phyloP scores from a whole-genome alignment of 2,329 filamentous ascomycete genomes.

The Fusarium metavorans region DNA sequence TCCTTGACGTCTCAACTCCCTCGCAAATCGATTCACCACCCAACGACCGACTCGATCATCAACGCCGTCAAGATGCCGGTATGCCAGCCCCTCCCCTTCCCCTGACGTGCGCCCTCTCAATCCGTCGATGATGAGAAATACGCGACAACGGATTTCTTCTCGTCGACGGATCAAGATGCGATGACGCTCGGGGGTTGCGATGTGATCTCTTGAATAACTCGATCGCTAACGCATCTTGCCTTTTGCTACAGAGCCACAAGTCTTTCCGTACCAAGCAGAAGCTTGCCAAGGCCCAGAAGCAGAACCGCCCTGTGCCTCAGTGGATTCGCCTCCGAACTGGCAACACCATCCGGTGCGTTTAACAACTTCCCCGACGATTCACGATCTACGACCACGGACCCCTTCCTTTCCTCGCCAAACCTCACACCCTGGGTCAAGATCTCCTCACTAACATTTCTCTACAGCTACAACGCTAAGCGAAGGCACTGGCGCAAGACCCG shows the following conservation, averaged over 20 bases:
- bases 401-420: neutral
- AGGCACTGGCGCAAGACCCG: slow-evolving; percentile 99
- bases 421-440: neutral
- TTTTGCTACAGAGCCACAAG: slow-evolving; percentile 88
- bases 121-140: slow-evolving; percentile 17
- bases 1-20: slow-evolving; percentile 47
- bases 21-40: slow-evolving; percentile 49
- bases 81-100: slow-evolving; percentile 42
- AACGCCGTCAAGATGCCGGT: slow-evolving; percentile 58
- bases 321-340: slow-evolving; percentile 98
- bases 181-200: slow-evolving; percentile 13
- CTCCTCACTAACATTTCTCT: slow-evolving; percentile 24
- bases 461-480: slow-evolving; percentile 99
- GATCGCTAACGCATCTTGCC: slow-evolving; percentile 42
- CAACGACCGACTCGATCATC: slow-evolving; percentile 53
- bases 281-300: slow-evolving; percentile 99
- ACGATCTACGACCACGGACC: slow-evolving; percentile 7
- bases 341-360: slow-evolving; percentile 98
- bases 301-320: slow-evolving; percentile 99
- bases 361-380: slow-evolving; percentile 4
- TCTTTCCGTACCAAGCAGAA: slow-evolving; percentile 99
- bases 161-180: slow-evolving; percentile 17
- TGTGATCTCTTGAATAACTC: slow-evolving; percentile 6
- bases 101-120: slow-evolving; percentile 19
- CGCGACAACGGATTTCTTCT: slow-evolving; percentile 10